Evolutionary conservation across 495 filamentous ascomycete genomes (phyloP), one percentile per base, ranked within the genome.

Genomic region (Sabuloglossum arenarium): DNA sequence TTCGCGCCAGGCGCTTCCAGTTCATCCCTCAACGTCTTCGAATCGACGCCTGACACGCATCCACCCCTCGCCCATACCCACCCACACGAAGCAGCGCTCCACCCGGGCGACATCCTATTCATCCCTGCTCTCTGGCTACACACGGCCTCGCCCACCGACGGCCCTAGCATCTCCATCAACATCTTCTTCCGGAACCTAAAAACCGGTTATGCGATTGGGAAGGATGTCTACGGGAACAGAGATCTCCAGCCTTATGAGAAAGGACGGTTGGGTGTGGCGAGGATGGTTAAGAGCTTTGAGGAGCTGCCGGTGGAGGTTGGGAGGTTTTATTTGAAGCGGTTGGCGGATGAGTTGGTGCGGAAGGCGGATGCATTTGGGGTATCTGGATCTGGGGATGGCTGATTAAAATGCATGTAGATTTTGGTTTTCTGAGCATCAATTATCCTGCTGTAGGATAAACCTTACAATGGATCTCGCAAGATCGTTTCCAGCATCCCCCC

Each of bases 181-280:
- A 76, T 88, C 12, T 94, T 91, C 71, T 94, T 94, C 64, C 77
- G 77, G 39, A 82, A 81, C 56, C 68, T 89, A 10, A 70, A 78
- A 25, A 69, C 67, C 14, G 79, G 77, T 1, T 94, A 94, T 67
- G 78, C 87, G 6, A 60, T 76, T 25, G 87, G 88, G 10, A 75
- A 75, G 60, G 88, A 95, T 67, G 82, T 94, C 1, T 94, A 95
- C 64, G 88, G 85, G 6, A 94, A 91, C 65, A 74, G 86, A 11
- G 90, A 96, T 67, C 63, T 95, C 39, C 79, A 81, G 42, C 82
- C 83, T 10, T 94, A 91, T 61, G 85, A 91, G 66, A 86, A 83
- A 61, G 84, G 81, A 1, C 73, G 90, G 30, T 72, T 74, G 53
- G 85, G 88, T 60, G 64, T 93, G 12, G 75, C 76, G 21, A 80